These are phyloP conservation scores for Oryza coarctata DNA, from an alignment of 176 grass and related monocot species.

Conservation along the genomic window DNA sequence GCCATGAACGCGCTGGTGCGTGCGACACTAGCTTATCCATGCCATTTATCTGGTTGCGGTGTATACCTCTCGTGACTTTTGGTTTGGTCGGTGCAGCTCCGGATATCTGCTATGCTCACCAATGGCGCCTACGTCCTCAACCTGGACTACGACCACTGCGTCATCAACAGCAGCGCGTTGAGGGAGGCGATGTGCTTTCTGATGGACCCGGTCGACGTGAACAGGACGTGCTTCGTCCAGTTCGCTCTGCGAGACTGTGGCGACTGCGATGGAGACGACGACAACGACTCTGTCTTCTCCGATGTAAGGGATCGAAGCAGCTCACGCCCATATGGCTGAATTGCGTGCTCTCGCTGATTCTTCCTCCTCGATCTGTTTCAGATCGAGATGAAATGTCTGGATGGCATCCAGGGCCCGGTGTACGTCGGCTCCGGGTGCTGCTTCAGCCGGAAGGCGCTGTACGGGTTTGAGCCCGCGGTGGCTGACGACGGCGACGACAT, in stretches of 20 bases:
- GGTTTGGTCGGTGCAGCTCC: constrained; percentile 30
- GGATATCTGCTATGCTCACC: constrained; percentile 58
- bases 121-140: constrained; percentile 62
- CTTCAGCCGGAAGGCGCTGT: constrained; percentile 71
- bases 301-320: constrained; percentile 31
- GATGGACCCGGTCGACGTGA: constrained; percentile 41
- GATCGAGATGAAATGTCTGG: constrained; percentile 69
- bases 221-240: constrained; percentile 63
- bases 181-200: constrained; percentile 64
- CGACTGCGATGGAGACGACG: background rate
- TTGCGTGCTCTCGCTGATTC: background rate
- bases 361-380: constrained; percentile 5
- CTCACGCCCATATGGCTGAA: too few species aligned
- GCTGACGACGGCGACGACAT: constrained; percentile 27
- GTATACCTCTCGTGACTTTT: background rate
- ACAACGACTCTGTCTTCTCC: constrained; percentile 49
- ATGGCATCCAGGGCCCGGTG: constrained; percentile 63
- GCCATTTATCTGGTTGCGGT: background rate
- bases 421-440: constrained; percentile 64
- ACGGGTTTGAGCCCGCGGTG: constrained; percentile 55
- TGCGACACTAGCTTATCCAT: background rate
- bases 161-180: constrained; percentile 51
- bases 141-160: constrained; percentile 53
- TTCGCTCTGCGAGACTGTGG: constrained; percentile 46
- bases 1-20: constrained; percentile 72